Evolutionary conservation across 2,329 filamentous ascomycete genomes (phyloP), one percentile per base, ranked within the genome.

Genomic region (Karstenula rhodostoma): DNA sequence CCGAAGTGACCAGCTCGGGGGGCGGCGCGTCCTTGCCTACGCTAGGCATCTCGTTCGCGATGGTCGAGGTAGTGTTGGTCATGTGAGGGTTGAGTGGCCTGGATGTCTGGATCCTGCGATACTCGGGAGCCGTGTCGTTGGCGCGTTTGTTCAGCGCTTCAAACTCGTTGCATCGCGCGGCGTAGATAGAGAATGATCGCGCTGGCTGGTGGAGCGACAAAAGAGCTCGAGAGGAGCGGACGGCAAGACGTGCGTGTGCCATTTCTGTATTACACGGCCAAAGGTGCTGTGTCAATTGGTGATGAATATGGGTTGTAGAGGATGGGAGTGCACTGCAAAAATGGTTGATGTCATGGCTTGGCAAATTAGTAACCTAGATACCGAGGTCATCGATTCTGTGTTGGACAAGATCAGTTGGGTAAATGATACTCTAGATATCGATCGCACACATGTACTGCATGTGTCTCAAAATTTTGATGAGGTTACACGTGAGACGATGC

Each of bases 11-110:
- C 61, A 90, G 72, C 74, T 90, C 88, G 2, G 88, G 87, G 10
- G 87, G 87, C 27, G 85, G 71, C 15, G 81, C 81, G 64, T 86
- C 82, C 55, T 81, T 79, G 60, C 87, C 88, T 27, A 88, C 81
- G 42, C 79, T 84, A 25, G 87, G 87, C 80, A 88, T 87, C 65
- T 87, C 84, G 70, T 88, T 88, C 58, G 84, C 81, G 70, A 88
- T 86, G 12, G 87, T 89, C 9, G 86, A 88, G 55, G 81, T 89
- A 1, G 86, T 88, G 74, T 89, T 89, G 33, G 87, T 87, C 73
- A 90, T 78, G 68, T 87, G 84, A 22, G 86, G 87, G 66, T 89
- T 89, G 32, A 86, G 73, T 1, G 83, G 79, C 77, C 85, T 89
- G 62, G 84, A 80, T 32, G 77, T 83, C 75, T 89, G 86, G 61